Evolutionary conservation across 495 filamentous ascomycete species (phyloP), one percentile per base, ranked within the genome.

Genomic region (Chlorociboria aeruginascens): DNA sequence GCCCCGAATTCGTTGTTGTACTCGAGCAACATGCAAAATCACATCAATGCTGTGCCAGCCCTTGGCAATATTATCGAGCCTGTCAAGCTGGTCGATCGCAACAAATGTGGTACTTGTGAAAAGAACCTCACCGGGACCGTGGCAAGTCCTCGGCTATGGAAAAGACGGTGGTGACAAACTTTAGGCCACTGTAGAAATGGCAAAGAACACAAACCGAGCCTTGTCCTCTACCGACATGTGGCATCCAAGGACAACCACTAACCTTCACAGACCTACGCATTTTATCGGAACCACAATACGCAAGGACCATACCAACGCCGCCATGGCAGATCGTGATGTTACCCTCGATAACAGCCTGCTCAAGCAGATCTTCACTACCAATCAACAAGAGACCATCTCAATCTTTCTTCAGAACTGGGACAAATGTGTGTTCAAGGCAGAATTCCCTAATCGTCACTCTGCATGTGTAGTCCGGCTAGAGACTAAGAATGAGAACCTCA

Each of bases 401-500:
- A 45, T 53, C 39, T 40, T 45, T 53, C 51, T 53, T 40, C 46
- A 53, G 43, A 44, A 50, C 40, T 40, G 46, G 32, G 40, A 53
- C 43, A 53, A 53, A 32, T 53, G 51, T 33, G 40, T 53, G 10
- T 53, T 53, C 46, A 53, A 45, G 12, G 51, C 51, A 49, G 39
- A 45, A 28, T 53, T 50, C 40, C 39, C 40, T 39, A 16, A 50
- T 32, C 39, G 51, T 45, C 32, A 49, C 40, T 32, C 46, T 38
- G 31, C 45, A 38, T 53, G 51, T 49, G 40, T 53, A 34, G 46
- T 40, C 31, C 51, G 51, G 45, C 40, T 53, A 28, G 46, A 50
- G 20, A 46, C 46, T 38, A 16, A 45, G 17, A 50, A 50, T 45
- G 14, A 49, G 17, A 45, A 49, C 17, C 31, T 29, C 40, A 8